Evolutionary conservation across 345 rosid genomes (phyloP), one percentile per base, ranked within the genome.

Genomic region (Corchorus capsularis): DNA sequence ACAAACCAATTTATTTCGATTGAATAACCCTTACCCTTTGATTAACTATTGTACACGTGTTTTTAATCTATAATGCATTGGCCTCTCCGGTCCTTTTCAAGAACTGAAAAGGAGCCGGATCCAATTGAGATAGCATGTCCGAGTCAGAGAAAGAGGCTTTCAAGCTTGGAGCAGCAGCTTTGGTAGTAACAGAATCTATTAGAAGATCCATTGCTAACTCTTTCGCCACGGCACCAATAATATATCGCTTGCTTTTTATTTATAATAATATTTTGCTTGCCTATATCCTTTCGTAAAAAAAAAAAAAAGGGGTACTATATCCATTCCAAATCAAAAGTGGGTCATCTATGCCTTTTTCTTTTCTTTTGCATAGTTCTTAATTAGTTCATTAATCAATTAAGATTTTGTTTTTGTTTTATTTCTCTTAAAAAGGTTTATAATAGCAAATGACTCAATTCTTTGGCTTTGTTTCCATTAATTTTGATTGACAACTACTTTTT

Each of bases 181-280:
- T 54, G 78, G 77, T 68, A 7, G 53, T 45, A 69, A 78, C 69
- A 81, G 81, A 81, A 83, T 86, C 86, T 69, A 75, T 49, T 73
- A 79, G 73, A 77, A 79, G 78, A 86, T 82, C 87, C 43, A 75
- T 70, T 79, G 77, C 34, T 43, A 79, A 82, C 89, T 80, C 87
- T 77, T 79, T 74, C 79, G 53, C 73, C 81, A 82, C 77, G 81
- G 82, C 82, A 81, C 81, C 45, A 50, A 27, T 79, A 77, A 81
- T 27, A 27, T 27, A 27, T 76, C 72, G 63, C 63, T 61, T 75
- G 49, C 64, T 68, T 46, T 50, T 50, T 78, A 13, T 72, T 27
- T 27, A 27, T 27, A 27, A 27, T 27, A 27, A 27, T 27, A 27
- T 27, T 27, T 22, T n/a, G 60, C 61, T 20, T 56, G 34, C 35